These are phyloP conservation scores for Parafenestella ontariensis DNA, from an alignment of 2,329 filamentous ascomycete genomes.

Conservation along the genomic window DNA sequence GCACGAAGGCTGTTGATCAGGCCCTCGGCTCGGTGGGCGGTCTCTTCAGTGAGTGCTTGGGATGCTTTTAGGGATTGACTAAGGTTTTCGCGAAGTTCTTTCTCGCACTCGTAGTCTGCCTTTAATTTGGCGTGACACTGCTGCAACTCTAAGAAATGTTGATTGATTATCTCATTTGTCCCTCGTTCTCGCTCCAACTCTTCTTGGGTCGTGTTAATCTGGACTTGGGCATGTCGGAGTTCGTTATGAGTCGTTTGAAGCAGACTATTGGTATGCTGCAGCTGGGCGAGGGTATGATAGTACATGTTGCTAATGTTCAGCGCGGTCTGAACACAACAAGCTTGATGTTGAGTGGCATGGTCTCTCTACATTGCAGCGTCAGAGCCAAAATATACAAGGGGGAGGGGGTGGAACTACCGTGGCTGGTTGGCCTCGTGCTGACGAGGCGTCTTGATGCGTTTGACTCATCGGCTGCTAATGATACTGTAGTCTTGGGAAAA, in stretches of 20 bases:
- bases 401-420: no score
- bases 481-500: no score
- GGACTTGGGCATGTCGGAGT: not conserved
- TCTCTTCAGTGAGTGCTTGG: slow-evolving; percentile 4
- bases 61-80: slow-evolving; percentile 1
- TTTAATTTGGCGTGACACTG: slow-evolving; percentile 8
- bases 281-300: not conserved
- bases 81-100: slow-evolving; percentile 1
- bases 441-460: no score
- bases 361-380: not conserved
- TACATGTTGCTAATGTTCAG: slow-evolving; percentile 6
- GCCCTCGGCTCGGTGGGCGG: slow-evolving; percentile 6
- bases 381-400: no score
- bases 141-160: slow-evolving; percentile 13
- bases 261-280: slow-evolving; percentile 1
- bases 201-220: not conserved
- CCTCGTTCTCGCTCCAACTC: not conserved
- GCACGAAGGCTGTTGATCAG: slow-evolving; percentile 5
- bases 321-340: slow-evolving; percentile 5
- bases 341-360: not conserved
- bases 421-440: no score
- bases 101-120: slow-evolving; percentile 1
- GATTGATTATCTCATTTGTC: not conserved
- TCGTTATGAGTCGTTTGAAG: not conserved
- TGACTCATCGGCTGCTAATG: no score